phyloP scores from a whole-genome alignment of 495 filamentous ascomycete genomes.

The Cairneyella variabilis region DNA sequence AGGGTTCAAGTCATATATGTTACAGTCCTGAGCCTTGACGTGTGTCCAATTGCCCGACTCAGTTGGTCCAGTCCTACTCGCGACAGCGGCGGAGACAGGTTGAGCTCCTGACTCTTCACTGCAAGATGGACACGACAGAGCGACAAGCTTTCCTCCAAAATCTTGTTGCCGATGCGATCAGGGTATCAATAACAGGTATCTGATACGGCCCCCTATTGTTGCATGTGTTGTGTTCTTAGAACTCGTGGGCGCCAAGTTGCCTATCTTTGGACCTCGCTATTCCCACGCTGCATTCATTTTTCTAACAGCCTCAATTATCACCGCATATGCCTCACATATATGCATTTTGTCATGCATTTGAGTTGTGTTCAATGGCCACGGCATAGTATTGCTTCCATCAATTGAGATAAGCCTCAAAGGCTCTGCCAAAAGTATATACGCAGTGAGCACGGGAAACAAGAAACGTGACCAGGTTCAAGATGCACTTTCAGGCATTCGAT shows the following conservation, averaged over 20 bases:
- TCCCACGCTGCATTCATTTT: neutral
- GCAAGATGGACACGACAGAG: no score
- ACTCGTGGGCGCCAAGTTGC: neutral
- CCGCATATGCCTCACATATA: neutral
- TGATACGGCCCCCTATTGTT: no score
- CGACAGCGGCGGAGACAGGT: neutral
- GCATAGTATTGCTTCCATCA: neutral
- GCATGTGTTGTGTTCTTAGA: neutral
- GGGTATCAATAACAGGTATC: no score
- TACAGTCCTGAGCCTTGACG: no score
- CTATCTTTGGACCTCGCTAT: neutral
- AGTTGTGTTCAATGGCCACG: neutral
- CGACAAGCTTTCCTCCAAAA: no score
- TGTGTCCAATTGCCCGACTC: no score
- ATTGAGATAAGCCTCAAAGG: neutral
- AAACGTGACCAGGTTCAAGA: constrained; percentile 3
- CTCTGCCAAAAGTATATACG: neutral
- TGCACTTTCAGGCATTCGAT: neutral
- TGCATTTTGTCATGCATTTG: neutral
- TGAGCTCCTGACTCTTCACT: no score
- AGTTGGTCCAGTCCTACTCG: neutral
- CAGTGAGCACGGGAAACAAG: neutral
- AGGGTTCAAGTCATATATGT: no score
- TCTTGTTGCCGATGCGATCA: no score
- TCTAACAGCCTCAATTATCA: neutral